Evolutionary conservation across 768 basidiomycete species (phyloP), one percentile per base, ranked within the genome.

Genomic region (Porpolomopsis calyptriformis): DNA sequence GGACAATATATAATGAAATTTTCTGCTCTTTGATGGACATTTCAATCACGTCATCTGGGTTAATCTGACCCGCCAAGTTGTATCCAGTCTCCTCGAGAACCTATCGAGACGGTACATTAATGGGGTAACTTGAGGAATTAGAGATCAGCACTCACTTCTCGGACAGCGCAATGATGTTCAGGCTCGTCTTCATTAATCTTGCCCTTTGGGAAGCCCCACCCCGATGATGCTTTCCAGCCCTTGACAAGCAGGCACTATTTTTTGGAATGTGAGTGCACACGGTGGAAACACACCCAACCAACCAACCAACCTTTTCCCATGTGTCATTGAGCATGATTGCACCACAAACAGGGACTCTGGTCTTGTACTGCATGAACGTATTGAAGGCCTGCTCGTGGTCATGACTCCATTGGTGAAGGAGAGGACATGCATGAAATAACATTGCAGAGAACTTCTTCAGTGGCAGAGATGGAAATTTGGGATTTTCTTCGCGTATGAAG

Each of bases 161-260:
- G 80, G 45, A 87, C 73, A 2, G 94, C 96, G 64, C 96, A 99
- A 45, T 73, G 74, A 40, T 76, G 73, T 46, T 82, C 76, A 6
- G 83, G 78, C 60, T 99, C 96, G 49, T 85, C 77, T 60, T 93
- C 83, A 56, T 99, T 99, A 62, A 98, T 98, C 67, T 99, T 99
- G n/a, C 96, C 96, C 60, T 94, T 88, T 5, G 96, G 96, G 64
- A 98, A 99, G n/a, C 90, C 85, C 96, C 96, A 99, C 5, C 91
- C 89, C 2, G 96, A 87, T 16, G 84, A 87, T 27, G 89, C 80
- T 63, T 96, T 97, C 90, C 90, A 98, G 5, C 96, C 96, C 64
- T 96, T 92, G 48, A 99, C 96, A 49, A 99, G 76, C n/a, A 99
- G 73, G 58, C 89, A 92, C 93, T 97, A 59, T 18, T 43, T 42